Evolutionary conservation across 345 rosid species (phyloP).

Genomic region (Rhodamnia argentea): DNA sequence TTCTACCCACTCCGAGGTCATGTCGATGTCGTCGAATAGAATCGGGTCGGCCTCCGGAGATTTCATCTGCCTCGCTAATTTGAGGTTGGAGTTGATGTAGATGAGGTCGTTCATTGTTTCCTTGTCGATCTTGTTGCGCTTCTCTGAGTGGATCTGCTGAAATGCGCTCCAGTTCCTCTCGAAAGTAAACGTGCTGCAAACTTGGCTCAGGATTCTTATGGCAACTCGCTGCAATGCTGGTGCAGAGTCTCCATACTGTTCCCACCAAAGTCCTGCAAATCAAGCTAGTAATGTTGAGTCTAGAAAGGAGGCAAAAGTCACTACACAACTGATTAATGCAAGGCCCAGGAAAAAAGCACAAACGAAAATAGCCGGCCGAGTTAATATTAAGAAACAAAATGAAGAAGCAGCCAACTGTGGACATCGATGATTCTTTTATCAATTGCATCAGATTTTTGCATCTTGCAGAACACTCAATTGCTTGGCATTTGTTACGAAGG

Average conservation of each 20-base stretch:
- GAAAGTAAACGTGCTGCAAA: conserved; percentile 65
- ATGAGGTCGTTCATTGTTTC: conserved; percentile 56
- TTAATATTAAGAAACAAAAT: not conserved
- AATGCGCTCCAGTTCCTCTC: conserved; percentile 72
- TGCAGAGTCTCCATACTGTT: conserved; percentile 86
- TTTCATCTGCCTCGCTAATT: conserved; percentile 47
- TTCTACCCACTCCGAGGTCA: conserved; percentile 95
- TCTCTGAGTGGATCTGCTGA: conserved; percentile 80
- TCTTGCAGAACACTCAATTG: not conserved
- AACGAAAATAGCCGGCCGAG: not conserved
- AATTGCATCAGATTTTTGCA: not conserved
- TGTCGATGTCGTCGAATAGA: conserved; percentile 65
- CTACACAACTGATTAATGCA: not conserved
- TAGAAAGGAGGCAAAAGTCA: not conserved
- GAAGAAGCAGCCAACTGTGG: not conserved
- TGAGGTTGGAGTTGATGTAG: conserved; percentile 68
- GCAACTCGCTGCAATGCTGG: conserved; percentile 80
- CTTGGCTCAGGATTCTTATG: conserved; percentile 74
- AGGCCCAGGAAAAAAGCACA: not conserved
- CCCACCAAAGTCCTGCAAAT: conserved; percentile 87
- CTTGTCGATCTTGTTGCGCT: conserved; percentile 75
- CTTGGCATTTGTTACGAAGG: not conserved
- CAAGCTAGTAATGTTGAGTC: not conserved
- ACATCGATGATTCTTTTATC: not conserved
- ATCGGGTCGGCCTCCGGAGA: conserved; percentile 52